These are phyloP conservation scores for Pichia sp. DNA, from an alignment of 1,139 yeast genomes.

Conservation along the genomic window DNA sequence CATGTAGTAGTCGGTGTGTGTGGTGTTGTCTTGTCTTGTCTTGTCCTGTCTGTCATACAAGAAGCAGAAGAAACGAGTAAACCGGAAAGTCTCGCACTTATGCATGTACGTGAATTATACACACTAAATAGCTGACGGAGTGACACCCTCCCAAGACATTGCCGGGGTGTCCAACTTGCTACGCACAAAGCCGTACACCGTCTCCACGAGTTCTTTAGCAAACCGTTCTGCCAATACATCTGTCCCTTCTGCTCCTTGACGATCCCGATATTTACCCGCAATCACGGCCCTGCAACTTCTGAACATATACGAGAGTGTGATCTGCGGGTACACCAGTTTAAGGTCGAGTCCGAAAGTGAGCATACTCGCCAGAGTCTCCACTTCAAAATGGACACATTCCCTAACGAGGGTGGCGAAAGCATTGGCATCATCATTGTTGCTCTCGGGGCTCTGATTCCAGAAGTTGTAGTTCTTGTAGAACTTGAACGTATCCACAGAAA, in stretches of 20 bases:
- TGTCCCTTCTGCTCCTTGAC: slow-evolving; percentile 3
- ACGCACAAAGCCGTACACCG: slow-evolving; percentile 10
- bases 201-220: slow-evolving; percentile 9
- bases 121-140: slow-evolving; percentile 3
- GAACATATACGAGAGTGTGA: slow-evolving; percentile 11
- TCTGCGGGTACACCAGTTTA: slow-evolving; percentile 8
- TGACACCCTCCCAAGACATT: slow-evolving; percentile 13
- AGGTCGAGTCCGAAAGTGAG: slow-evolving; percentile 13
- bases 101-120: too few relatives aligned
- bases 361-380: slow-evolving; percentile 16
- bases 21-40: too few relatives aligned
- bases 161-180: slow-evolving; percentile 10
- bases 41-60: too few relatives aligned
- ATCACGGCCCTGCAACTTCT: slow-evolving; percentile 9
- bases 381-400: slow-evolving; percentile 16
- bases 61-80: too few relatives aligned
- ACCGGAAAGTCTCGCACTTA: too few relatives aligned
- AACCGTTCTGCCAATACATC: slow-evolving; percentile 8
- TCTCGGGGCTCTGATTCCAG: slow-evolving; percentile 12
- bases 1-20: slow-evolving; percentile 9
- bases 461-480: slow-evolving; percentile 10
- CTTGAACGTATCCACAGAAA: slow-evolving; percentile 11
- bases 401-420: slow-evolving; percentile 14
- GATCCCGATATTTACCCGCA: slow-evolving; percentile 6
- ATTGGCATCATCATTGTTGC: slow-evolving; percentile 7